Evolutionary conservation across 192 early-diverging fungal genomes (phyloP), one percentile per base, ranked within the genome.

Genomic region (Oehlia diaphana): DNA sequence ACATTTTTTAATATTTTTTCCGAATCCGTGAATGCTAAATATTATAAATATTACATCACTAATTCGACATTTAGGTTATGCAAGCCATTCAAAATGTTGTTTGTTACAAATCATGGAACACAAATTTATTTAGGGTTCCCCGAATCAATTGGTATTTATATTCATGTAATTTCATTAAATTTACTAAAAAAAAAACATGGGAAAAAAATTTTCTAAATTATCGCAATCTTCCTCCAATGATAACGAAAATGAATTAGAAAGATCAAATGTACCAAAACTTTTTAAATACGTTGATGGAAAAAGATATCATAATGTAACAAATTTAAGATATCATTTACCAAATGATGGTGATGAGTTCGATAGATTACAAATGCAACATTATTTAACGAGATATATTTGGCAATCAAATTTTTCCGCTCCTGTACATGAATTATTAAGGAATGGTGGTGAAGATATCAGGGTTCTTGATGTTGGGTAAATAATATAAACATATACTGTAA

Each of bases 311-410:
- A 69, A 37, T 35, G 9, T 39, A 33, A 0, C 28, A 39, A 14
- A 12, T 37, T 37, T 39, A 69, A 31, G 28, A 14, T 69, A 69
- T 39, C 31, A 31, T 37, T 69, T 69, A 39, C 67, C 67, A 14
- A 39, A 69, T 10, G 67, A 69, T 28, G 67, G n/a, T 19, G 28
- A 31, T 4, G 67, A 69, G 14, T 16, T 33, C 16, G 28, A 69
- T 69, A 69, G 67, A 69, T 33, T 69, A 69, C 67, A 69, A 33
- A 21, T 69, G 23, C 31, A 37, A 69, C 67, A 69, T 39, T 69
- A 69, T 33, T 39, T 69, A 13, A 14, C 37, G 0, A 69, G 67
- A 69, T 69, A 69, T 69, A 28, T 69, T 31, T 69, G 67, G 67
- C 28, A 28, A 37, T 69, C 67, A 9, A 69, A 69, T 69, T 69